A percentile compares a stretch with the other conserved stretches of the same genome.
Conservation (phyloP, 768 basidiomycete genomes). For the Cyclocybe aegerita region DNA sequence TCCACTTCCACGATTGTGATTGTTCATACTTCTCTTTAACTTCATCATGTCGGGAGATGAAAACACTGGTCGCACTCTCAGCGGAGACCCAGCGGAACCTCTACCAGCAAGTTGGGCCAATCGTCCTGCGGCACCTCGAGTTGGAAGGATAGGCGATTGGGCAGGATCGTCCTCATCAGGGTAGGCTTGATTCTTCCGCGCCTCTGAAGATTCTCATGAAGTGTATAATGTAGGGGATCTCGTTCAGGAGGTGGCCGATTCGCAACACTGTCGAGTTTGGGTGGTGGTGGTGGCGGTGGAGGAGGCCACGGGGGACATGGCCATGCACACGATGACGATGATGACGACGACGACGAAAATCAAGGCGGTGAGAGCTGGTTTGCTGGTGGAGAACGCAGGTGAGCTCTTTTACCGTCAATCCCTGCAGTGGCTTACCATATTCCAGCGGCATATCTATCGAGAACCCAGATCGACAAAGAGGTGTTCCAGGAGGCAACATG, state of each 20-base stretch:
- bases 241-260: slow-evolving; percentile 22
- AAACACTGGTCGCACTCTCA: slow-evolving; percentile 44
- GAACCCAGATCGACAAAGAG: slow-evolving; percentile 64
- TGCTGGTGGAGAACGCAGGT: slow-evolving; percentile 96
- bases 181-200: slow-evolving; percentile 19
- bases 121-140: slow-evolving; percentile 35
- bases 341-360: slow-evolving; percentile 47
- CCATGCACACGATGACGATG: slow-evolving; percentile 47
- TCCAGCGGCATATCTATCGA: slow-evolving; percentile 84
- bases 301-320: slow-evolving; percentile 8
- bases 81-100: slow-evolving; percentile 47
- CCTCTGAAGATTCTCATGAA: not conserved
- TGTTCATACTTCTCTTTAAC: not conserved
- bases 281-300: slow-evolving; percentile 16
- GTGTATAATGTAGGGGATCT: slow-evolving; percentile 7
- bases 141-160: slow-evolving; percentile 59
- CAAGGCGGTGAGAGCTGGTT: slow-evolving; percentile 73
- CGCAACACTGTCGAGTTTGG: slow-evolving; percentile 27
- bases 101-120: slow-evolving; percentile 47
- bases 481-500: slow-evolving; percentile 53
- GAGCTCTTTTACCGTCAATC: not conserved
- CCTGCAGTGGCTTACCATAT: not conserved
- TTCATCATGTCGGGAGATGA: slow-evolving; percentile 36
- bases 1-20: not conserved
- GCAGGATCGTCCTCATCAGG: slow-evolving; percentile 22